Conservation (phyloP, 2,329 filamentous ascomycete species). For the Furcasterigmium sp. region DNA sequence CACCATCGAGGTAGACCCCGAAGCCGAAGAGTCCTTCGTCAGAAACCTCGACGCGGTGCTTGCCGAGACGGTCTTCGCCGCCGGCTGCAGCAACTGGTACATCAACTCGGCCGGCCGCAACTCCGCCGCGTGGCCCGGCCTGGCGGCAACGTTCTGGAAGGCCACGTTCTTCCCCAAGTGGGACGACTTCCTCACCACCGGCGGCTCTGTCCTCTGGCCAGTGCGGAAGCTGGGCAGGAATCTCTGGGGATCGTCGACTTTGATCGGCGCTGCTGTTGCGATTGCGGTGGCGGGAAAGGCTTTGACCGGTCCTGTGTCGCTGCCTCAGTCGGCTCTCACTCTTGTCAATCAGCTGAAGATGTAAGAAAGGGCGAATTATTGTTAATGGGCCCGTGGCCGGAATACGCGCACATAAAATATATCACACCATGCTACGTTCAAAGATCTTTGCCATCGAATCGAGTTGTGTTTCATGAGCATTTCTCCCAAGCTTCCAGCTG, state of each 20-base stretch:
- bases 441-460: too few species aligned
- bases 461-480: too few species aligned
- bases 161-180: slow-evolving; percentile 7
- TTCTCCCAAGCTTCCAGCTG: too few species aligned
- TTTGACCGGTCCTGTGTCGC: background rate
- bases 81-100: slow-evolving; percentile 35
- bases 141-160: slow-evolving; percentile 22
- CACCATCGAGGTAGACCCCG: slow-evolving; percentile 27
- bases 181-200: slow-evolving; percentile 4
- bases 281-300: too few species aligned
- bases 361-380: too few species aligned
- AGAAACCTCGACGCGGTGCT: slow-evolving; percentile 24
- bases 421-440: too few species aligned
- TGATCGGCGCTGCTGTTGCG: background rate
- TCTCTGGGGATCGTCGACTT: background rate
- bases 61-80: slow-evolving; percentile 25
- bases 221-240: background rate
- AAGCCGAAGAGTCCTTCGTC: slow-evolving; percentile 22
- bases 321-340: background rate
- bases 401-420: too few species aligned
- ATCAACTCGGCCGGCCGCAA: slow-evolving; percentile 30
- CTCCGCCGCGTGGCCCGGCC: slow-evolving; percentile 27
- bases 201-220: slow-evolving; percentile 2
- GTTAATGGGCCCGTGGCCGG: too few species aligned
- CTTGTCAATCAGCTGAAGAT: too few species aligned